phyloP scores from a whole-genome alignment of 2,329 filamentous ascomycete genomes.

The Pseudogymnoascus sp. region DNA sequence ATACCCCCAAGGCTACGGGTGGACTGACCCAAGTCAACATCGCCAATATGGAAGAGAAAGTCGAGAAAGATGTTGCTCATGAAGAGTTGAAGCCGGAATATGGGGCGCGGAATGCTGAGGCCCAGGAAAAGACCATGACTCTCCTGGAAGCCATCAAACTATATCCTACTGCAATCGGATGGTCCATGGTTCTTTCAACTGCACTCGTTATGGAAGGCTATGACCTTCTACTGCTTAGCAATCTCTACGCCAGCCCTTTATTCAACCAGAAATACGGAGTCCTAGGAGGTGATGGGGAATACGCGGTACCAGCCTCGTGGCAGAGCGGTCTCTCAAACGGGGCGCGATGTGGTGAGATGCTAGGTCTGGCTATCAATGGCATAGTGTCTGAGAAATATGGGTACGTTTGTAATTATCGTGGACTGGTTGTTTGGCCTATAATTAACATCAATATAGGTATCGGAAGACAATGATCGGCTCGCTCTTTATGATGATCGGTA shows the following conservation, averaged over 20 bases:
- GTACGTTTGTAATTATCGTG: constrained; percentile 31
- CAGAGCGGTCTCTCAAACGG: constrained; percentile 34
- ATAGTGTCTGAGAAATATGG: constrained; percentile 39
- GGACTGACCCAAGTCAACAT: neutral
- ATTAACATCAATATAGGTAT: constrained; percentile 28
- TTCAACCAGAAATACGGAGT: constrained; percentile 25
- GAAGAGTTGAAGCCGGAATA: neutral
- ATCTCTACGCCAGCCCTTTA: constrained; percentile 26
- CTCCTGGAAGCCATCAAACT: constrained; percentile 39
- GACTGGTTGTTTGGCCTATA: constrained; percentile 38
- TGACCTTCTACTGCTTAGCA: constrained; percentile 28
- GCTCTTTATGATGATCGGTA: constrained; percentile 34
- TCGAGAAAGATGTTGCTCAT: neutral
- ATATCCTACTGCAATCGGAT: constrained; percentile 40
- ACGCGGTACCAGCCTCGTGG: constrained; percentile 34
- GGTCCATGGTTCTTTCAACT: constrained; percentile 28
- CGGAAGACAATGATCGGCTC: constrained; percentile 38
- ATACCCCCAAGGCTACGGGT: neutral
- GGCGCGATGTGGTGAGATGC: constrained; percentile 32
- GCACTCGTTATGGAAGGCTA: constrained; percentile 33
- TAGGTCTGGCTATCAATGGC: constrained; percentile 35
- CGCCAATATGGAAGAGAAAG: neutral
- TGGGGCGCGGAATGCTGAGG: constrained; percentile 12
- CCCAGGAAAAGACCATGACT: constrained; percentile 43
- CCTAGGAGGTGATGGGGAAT: constrained; percentile 20